Evolutionary conservation across 1,139 yeast species (phyloP), one percentile per base, ranked within the genome.

Genomic region (Debaryomyces fabryi): DNA sequence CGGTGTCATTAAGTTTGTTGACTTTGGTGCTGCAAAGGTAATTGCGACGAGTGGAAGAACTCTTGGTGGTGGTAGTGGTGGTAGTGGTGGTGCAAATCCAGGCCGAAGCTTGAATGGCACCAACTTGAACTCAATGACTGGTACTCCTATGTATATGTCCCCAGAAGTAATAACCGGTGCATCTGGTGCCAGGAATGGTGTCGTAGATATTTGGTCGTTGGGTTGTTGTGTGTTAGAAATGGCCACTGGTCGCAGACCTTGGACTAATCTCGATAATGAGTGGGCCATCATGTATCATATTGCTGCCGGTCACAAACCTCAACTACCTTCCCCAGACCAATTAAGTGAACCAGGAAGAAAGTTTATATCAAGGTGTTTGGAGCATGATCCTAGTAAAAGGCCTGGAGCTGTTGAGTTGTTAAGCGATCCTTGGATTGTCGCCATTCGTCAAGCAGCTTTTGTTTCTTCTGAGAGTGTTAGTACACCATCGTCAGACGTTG

Each of bases 141-240:
- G 99, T 44, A 93, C 99, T 0, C 99, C 99, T 15, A 93, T 93
- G 98, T 93, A 93, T 67, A 93, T 93, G 99, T 89, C 98, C 0
- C 99, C 99, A 0, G 99, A 93, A 63, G 91, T 90, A 0, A 91
- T 93, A 49, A 88, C 96, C 1, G 97, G 97, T 1, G 74, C 84
- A 3, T 71, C 79, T 3, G 69, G 80, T 2, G 88, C 85, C 36
- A 78, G 81, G 49, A 84, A 79, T 58, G 96, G 96, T 1, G 84
- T 86, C 7, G 85, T 85, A 43, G 99, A 87, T 65, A 83, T 87
- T 29, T 87, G 95, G 95, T 86, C 95, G 1, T 71, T 87, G 39
- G 95, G 95, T 7, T 87, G 95, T 62, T 87, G 91, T 67, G 85
- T 86, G 2, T 67, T 86, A 30, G 93, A 87, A 63, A 87, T 87